Conservation (phyloP, 164 flowering plant genomes). For the Annona squamosa region DNA sequence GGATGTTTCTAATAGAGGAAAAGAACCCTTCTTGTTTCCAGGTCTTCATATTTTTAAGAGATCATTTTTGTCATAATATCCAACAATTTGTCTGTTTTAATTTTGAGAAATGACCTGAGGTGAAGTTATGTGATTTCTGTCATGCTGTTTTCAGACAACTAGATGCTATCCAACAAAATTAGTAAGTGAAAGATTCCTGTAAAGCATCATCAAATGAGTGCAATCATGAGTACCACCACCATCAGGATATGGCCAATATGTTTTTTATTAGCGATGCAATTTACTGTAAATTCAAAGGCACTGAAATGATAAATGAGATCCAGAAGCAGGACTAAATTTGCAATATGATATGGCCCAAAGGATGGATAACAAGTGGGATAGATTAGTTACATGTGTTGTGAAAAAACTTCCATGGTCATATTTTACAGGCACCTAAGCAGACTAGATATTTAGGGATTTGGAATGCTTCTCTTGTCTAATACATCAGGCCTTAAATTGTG, state of each 20-base stretch:
- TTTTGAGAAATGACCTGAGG: background rate
- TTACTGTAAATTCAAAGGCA: too few species aligned
- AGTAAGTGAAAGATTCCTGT: too few species aligned
- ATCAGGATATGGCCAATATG: too few species aligned
- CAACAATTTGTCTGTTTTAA: background rate
- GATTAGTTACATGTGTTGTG: background rate
- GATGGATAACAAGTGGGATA: background rate
- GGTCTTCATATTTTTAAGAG: background rate
- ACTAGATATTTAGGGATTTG: background rate
- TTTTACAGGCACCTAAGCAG: background rate
- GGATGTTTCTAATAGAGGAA: background rate
- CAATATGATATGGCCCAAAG: background rate
- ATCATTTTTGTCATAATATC: background rate
- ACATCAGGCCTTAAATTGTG: background rate
- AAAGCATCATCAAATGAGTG: too few species aligned
- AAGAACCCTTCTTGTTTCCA: background rate
- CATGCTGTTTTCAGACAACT: too few species aligned
- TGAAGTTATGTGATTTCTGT: background rate
- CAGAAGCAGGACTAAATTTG: too few species aligned
- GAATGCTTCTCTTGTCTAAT: conserved; percentile 7
- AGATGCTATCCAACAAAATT: too few species aligned
- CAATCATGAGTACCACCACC: too few species aligned
- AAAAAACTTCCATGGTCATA: background rate
- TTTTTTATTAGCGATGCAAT: too few species aligned
- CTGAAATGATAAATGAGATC: too few species aligned